phyloP scores from a whole-genome alignment of 2,329 filamentous ascomycete species.

The Aspergillus pseudoviridinutans region DNA sequence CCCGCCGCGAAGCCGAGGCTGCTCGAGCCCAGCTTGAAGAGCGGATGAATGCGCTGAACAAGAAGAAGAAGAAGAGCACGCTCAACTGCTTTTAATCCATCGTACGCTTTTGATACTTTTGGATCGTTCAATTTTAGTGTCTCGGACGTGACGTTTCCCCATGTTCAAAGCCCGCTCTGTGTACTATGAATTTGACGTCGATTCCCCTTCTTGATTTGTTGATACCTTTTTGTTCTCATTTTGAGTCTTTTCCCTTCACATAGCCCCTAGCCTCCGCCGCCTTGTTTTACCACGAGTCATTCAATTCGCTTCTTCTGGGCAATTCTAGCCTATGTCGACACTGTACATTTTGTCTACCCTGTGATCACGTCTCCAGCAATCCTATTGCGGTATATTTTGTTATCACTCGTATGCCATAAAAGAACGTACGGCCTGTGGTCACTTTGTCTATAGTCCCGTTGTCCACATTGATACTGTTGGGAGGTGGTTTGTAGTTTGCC shows the following conservation, averaged over 20 bases:
- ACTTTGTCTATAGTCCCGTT: not conserved
- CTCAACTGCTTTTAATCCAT: conserved; percentile 86
- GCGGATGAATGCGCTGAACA: conserved; percentile 86
- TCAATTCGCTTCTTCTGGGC: conserved; percentile 5
- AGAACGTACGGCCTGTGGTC: not conserved
- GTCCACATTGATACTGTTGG: not conserved
- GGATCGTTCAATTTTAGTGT: not conserved
- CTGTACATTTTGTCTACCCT: conserved; percentile 5
- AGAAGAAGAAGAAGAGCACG: conserved; percentile 91
- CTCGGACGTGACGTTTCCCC: conserved; percentile 15
- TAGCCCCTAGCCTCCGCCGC: not conserved
- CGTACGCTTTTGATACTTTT: conserved; percentile 7
- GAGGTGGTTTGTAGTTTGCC: not conserved
- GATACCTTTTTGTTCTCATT: conserved; percentile 20
- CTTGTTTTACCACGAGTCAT: not conserved
- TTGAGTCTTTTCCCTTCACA: not conserved
- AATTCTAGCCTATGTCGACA: conserved; percentile 3
- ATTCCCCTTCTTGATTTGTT: conserved; percentile 15
- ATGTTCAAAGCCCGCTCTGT: conserved; percentile 9
- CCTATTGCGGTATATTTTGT: not conserved
- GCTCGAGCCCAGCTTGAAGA: conserved; percentile 87
- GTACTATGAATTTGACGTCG: conserved; percentile 26
- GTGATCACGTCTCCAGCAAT: not conserved
- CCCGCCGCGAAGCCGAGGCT: conserved; percentile 82
- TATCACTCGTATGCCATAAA: not conserved